Percentiles rank a stretch among this genome's conserved stretches.
Conservation (phyloP, 2,329 filamentous ascomycete species). For the Dothistroma pini region DNA sequence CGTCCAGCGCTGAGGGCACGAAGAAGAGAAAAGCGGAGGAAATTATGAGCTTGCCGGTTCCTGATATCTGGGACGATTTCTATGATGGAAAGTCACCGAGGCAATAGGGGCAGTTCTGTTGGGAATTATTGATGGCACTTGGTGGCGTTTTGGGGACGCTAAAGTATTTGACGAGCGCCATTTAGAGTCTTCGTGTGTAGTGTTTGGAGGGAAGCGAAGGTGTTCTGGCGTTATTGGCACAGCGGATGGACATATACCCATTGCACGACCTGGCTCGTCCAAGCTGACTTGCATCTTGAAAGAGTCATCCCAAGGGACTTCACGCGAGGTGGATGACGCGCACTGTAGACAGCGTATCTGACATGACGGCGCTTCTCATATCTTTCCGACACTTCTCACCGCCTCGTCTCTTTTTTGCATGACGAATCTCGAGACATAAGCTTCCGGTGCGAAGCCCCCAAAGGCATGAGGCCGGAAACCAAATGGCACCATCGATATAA, state of each 20-base stretch:
- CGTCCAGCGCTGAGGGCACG: slow-evolving; percentile 1
- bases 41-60: slow-evolving; percentile 13
- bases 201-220: slow-evolving; percentile 3
- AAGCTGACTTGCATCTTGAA: background rate
- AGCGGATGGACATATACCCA: slow-evolving; percentile 1
- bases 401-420: slow-evolving; percentile 8
- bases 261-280: background rate
- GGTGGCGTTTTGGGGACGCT: background rate
- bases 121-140: background rate
- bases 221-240: background rate
- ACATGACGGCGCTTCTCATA: background rate
- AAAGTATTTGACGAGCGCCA: background rate
- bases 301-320: background rate
- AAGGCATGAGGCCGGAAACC: slow-evolving; percentile 44
- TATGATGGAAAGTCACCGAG: background rate
- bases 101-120: background rate
- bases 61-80: slow-evolving; percentile 13
- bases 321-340: background rate
- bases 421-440: slow-evolving; percentile 8
- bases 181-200: background rate
- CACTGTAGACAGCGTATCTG: background rate
- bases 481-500: slow-evolving; percentile 48
- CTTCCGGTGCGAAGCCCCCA: slow-evolving; percentile 29
- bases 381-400: background rate
- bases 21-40: slow-evolving; percentile 24